Percentiles rank a stretch among this genome's conserved stretches.
Evolutionary conservation across 2,329 filamentous ascomycete species (phyloP).

Genomic region (Diplocarpon mali): DNA sequence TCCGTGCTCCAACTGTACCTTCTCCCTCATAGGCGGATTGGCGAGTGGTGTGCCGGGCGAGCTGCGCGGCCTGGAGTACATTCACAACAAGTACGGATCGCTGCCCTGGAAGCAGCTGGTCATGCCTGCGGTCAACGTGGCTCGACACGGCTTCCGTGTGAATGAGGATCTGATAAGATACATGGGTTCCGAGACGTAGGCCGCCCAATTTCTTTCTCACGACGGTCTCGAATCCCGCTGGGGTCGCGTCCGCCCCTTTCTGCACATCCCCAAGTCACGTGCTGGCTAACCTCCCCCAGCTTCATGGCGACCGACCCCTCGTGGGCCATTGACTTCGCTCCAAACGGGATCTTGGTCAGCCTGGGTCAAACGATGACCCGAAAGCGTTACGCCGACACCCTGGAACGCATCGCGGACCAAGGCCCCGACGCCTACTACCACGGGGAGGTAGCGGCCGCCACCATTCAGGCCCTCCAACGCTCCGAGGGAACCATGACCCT

Average conservation of each 20-base stretch:
- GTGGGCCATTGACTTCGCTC: constrained; percentile 84
- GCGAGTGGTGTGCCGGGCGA: constrained; percentile 45
- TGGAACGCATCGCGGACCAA: constrained; percentile 63
- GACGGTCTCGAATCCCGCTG: no score
- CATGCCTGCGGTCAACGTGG: constrained; percentile 46
- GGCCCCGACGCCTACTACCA: constrained; percentile 67
- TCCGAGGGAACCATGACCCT: constrained; percentile 78
- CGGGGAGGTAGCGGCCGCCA: constrained; percentile 62
- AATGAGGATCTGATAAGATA: constrained; percentile 53
- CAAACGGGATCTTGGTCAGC: constrained; percentile 60
- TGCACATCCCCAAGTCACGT: no score
- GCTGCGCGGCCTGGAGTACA: constrained; percentile 27
- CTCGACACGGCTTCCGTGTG: constrained; percentile 49
- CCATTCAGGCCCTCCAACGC: constrained; percentile 55
- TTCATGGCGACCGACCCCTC: constrained; percentile 41
- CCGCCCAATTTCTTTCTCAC: no score
- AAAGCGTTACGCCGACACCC: constrained; percentile 67
- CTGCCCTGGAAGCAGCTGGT: constrained; percentile 45
- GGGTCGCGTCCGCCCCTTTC: no score
- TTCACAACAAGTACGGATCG: constrained; percentile 37
- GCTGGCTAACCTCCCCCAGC: constrained; percentile 54
- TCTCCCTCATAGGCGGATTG: constrained; percentile 44
- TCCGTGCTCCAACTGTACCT: constrained; percentile 34
- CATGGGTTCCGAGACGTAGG: constrained; percentile 30
- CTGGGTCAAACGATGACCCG: constrained; percentile 71